A percentile compares a stretch with the other conserved stretches of the same genome.
Evolutionary conservation across 345 rosid species (phyloP).

Genomic region (Dipteronia dyeriana): DNA sequence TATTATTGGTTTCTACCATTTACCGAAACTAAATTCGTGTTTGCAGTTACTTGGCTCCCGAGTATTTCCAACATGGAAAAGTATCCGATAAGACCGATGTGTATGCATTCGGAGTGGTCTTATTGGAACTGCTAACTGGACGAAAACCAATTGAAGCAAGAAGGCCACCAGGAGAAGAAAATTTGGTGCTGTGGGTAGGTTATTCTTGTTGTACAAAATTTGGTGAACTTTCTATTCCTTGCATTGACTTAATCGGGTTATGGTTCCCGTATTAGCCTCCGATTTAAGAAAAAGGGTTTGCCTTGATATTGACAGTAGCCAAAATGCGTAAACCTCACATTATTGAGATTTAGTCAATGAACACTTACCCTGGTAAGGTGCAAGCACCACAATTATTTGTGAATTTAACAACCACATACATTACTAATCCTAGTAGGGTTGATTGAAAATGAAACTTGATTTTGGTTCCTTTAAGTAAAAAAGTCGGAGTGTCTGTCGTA

Average conservation of each 20-base stretch:
- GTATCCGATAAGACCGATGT: slow-evolving; percentile 93
- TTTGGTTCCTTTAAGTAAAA: background rate
- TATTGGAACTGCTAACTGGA: slow-evolving; percentile 81
- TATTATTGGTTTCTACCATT: background rate
- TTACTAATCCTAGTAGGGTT: background rate
- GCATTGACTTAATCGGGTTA: slow-evolving; percentile 34
- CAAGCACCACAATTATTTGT: background rate
- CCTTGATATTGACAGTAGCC: slow-evolving; percentile 3
- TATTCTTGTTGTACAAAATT: slow-evolving; percentile 9
- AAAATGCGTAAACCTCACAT: slow-evolving; percentile 9
- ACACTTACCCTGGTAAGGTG: slow-evolving; percentile 5
- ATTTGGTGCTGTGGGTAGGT: slow-evolving; percentile 91
- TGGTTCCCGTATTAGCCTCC: slow-evolving; percentile 15
- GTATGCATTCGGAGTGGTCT: slow-evolving; percentile 92
- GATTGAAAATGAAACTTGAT: slow-evolving; percentile 17
- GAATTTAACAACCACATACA: background rate
- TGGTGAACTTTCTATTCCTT: slow-evolving; percentile 23
- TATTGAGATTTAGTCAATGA: slow-evolving; percentile 18
- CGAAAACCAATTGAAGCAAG: slow-evolving; percentile 87
- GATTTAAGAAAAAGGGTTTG: background rate
- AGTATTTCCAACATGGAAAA: slow-evolving; percentile 97
- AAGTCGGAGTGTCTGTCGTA: background rate
- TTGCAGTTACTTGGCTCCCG: slow-evolving; percentile 87
- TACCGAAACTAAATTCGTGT: slow-evolving; percentile 1
- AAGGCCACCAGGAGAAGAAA: slow-evolving; percentile 86